These are phyloP conservation scores for Prunus dulcis DNA, from an alignment of 306 rosid genomes.

Conservation along the genomic window DNA sequence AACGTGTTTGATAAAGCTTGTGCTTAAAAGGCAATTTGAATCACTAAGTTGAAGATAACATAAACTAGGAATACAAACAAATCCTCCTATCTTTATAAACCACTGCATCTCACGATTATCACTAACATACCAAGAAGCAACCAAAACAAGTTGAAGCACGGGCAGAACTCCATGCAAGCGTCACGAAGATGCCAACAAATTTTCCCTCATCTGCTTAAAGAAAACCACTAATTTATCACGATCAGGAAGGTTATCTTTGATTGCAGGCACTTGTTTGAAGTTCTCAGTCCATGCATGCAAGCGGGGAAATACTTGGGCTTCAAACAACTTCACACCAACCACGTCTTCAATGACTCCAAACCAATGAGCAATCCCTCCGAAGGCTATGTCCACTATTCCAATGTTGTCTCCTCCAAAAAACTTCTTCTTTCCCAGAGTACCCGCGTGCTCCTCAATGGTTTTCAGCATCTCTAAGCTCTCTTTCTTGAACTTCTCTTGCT, in stretches of 20 bases:
- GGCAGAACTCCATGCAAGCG: too few relatives aligned
- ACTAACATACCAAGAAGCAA: too few relatives aligned
- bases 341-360: slow-evolving; percentile 21
- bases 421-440: neutral
- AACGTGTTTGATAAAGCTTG: too few relatives aligned
- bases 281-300: slow-evolving; percentile 34
- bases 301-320: slow-evolving; percentile 18
- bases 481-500: slow-evolving; percentile 11
- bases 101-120: too few relatives aligned
- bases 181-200: neutral
- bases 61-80: too few relatives aligned
- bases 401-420: slow-evolving; percentile 28
- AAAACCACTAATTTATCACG: neutral
- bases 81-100: too few relatives aligned
- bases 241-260: slow-evolving; percentile 31
- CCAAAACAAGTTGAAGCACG: neutral
- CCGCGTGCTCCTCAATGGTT: slow-evolving; percentile 24
- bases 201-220: neutral
- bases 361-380: slow-evolving; percentile 28
- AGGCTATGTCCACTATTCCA: slow-evolving; percentile 36
- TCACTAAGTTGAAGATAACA: too few relatives aligned
- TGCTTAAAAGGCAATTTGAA: too few relatives aligned
- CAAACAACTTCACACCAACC: slow-evolving; percentile 22
- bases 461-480: slow-evolving; percentile 13
- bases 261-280: slow-evolving; percentile 25